Base-by-base conservation (phyloP, 768 basidiomycete species). In the Termitomyces sp. region DNA sequence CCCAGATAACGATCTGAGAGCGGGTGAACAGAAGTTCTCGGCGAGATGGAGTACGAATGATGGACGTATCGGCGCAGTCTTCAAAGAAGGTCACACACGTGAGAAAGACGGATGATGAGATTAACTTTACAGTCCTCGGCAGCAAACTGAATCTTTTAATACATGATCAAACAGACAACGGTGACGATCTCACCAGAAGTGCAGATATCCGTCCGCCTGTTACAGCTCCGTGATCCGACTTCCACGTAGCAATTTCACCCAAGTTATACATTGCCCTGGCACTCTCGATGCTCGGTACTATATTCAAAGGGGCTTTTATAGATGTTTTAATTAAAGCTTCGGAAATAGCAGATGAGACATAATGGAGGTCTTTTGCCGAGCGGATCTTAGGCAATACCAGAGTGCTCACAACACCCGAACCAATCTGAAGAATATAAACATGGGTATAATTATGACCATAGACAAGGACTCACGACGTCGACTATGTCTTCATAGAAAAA, bases 11-110 rank as follows among this genome's bases (percentile, higher is more conserved):
- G 45, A 96, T 81, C 56, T 85, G 81, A 1, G 91, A 93, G 12
- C 95, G 85, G 8, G 94, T 86, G 61, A 83, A 93, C 6, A 94
- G 77, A 37, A 98, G 73, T 67, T 97, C 95, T 41, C 74, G 75
- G 28, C 90, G 82, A 8, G 88, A 85, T 6, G 76, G 62, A 6
- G 94, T 87, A 27, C 95, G 84, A 34, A 88, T 79, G 52, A 97
- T 86, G 5, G 83, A 84, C 3, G 93, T 89, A 66, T 94, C 89
- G 0, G 94, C 94, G 64, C 95, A 97, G 68, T 92, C 93, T 96
- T 56, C 21, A 16, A n/a, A 42, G 32, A 40, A 57, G 17, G 60
- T 62, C 43, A 30, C 45, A 17, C 35, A 32, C 28, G 42, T 43
- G 43, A 16, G 19, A 39, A 55, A 47, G 34, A 10, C 40, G 40